These are phyloP conservation scores for Sporothrix euskadiensis DNA, from an alignment of 2,329 filamentous ascomycete genomes.

Conservation along the genomic window DNA sequence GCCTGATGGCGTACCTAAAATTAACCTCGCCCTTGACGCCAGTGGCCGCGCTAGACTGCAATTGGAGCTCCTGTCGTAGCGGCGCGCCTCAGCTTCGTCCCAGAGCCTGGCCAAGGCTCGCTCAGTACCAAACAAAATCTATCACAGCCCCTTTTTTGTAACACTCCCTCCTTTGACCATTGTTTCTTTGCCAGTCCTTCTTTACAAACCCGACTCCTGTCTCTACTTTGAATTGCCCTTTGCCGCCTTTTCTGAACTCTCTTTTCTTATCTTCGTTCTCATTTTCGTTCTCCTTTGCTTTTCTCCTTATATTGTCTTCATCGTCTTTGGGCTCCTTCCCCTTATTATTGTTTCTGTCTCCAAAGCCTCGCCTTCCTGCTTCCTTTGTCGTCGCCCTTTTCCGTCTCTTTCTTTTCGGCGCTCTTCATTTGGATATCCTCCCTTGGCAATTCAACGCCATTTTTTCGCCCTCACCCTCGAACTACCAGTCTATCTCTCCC, in stretches of 20 bases:
- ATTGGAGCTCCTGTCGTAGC: conserved; percentile 3
- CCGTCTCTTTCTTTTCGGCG: not conserved
- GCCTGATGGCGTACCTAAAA: conserved; percentile 5
- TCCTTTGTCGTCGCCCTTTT: not conserved
- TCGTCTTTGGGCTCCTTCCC: not conserved
- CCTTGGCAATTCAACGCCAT: not conserved
- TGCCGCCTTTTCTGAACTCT: not conserved
- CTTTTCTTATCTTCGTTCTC: not conserved
- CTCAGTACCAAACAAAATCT: not conserved
- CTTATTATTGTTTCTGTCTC: not conserved
- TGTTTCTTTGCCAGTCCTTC: too few species aligned
- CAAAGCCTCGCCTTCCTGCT: too few species aligned
- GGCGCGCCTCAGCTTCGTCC: conserved; percentile 19
- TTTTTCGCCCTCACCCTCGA: not conserved
- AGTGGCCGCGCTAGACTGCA: not conserved
- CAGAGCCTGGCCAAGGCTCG: not conserved
- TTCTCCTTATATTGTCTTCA: not conserved
- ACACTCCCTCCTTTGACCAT: not conserved
- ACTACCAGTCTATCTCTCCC: not conserved
- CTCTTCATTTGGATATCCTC: not conserved
- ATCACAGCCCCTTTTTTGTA: conserved; percentile 27
- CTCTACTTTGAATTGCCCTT: not conserved
- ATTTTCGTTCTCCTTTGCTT: not conserved
- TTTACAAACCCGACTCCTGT: not conserved
- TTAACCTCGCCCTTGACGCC: conserved; percentile 19